Evolutionary conservation across 2,329 filamentous ascomycete species (phyloP).

Genomic region (Macrophomina tecta): DNA sequence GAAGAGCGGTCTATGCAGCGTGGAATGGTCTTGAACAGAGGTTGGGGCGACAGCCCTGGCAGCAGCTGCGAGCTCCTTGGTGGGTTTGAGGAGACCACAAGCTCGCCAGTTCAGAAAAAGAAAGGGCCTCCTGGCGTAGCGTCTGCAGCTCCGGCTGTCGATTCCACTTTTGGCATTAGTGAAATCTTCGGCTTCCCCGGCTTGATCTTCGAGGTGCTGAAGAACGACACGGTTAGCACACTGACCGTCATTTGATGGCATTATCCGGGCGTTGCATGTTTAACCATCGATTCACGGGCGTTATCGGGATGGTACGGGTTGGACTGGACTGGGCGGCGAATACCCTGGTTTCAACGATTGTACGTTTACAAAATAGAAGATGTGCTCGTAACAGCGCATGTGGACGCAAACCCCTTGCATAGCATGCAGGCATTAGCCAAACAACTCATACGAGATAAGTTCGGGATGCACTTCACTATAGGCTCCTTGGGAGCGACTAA

Average conservation of each 20-base stretch:
- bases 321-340: slow-evolving; percentile 13
- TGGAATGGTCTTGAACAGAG: slow-evolving; percentile 85
- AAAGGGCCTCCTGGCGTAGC: slow-evolving; percentile 39
- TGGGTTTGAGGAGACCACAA: slow-evolving; percentile 71
- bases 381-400: neutral
- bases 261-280: neutral
- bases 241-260: slow-evolving; percentile 78
- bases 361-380: neutral
- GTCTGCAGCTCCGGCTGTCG: slow-evolving; percentile 48
- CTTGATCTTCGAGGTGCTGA: slow-evolving; percentile 92
- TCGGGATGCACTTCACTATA: neutral
- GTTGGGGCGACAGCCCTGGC: slow-evolving; percentile 89
- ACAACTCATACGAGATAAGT: neutral
- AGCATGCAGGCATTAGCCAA: neutral
- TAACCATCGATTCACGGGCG: slow-evolving; percentile 3
- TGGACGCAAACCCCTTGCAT: slow-evolving; percentile 4
- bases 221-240: slow-evolving; percentile 87
- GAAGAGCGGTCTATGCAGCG: slow-evolving; percentile 61
- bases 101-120: slow-evolving; percentile 33
- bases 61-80: slow-evolving; percentile 74
- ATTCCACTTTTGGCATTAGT: slow-evolving; percentile 69
- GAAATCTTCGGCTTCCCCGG: slow-evolving; percentile 94
- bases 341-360: slow-evolving; percentile 9
- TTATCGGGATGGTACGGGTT: neutral
- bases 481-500: neutral